Percentiles rank a stretch among this genome's conserved stretches.
Conservation (phyloP, 306 rosid genomes). For the Cucurbita moschata region DNA sequence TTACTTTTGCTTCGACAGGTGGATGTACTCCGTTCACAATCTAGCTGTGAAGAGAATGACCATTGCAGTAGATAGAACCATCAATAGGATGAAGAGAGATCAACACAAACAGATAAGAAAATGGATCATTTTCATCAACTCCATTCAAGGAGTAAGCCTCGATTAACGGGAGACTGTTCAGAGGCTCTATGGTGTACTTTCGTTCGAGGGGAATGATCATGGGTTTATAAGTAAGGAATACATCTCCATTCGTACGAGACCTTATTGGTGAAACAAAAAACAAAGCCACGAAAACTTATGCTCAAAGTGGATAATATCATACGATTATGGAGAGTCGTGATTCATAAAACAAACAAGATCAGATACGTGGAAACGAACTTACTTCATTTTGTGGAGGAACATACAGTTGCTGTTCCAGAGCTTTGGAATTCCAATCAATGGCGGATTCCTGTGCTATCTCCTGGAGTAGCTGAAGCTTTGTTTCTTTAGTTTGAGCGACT, state of each 20-base stretch:
- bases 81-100: neutral
- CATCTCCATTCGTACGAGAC: no score
- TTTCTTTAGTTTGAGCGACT: constrained; percentile 32
- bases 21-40: neutral
- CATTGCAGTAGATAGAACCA: neutral
- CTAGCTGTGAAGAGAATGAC: neutral
- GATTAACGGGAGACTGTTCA: no score
- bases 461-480: constrained; percentile 44
- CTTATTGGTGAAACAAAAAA: no score
- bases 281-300: no score
- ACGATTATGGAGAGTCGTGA: no score
- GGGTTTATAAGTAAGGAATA: no score
- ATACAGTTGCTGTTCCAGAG: constrained; percentile 34
- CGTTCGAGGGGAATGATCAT: no score
- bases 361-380: constrained; percentile 7
- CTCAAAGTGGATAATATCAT: no score
- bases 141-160: no score
- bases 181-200: no score
- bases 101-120: neutral
- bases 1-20: neutral
- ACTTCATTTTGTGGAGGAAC: constrained; percentile 16
- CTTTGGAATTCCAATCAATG: constrained; percentile 51
- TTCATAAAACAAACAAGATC: neutral
- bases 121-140: no score
- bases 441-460: constrained; percentile 54